Conservation (phyloP, 371 early-diverging fungal genomes). For the Actinomortierella ambigua region DNA sequence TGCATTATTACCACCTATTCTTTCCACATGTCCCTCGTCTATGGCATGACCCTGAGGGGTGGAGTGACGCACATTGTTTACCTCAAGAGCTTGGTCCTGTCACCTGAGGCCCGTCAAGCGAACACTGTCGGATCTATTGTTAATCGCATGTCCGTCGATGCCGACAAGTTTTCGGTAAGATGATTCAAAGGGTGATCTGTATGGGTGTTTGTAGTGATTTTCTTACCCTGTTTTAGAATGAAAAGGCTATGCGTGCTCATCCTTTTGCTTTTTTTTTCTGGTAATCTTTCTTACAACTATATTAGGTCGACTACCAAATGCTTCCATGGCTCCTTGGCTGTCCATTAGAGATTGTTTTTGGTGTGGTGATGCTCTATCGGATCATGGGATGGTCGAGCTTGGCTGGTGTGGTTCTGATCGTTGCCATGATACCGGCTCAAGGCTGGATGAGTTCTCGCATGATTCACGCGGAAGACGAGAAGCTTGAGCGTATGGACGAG, state of each 20-base stretch:
- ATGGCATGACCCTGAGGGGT: slow-evolving; percentile 35
- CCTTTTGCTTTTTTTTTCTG: no score
- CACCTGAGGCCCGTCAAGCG: slow-evolving; percentile 77
- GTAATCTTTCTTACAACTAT: no score
- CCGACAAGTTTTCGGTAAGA: slow-evolving; percentile 14
- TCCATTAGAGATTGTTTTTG: no score
- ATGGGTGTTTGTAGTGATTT: no score
- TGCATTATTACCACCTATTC: slow-evolving; percentile 1
- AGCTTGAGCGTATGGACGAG: slow-evolving; percentile 27
- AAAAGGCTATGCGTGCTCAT: no score
- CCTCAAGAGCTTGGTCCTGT: slow-evolving; percentile 81
- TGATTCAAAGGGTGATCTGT: no score
- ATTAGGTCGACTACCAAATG: no score
- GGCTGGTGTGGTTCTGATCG: slow-evolving; percentile 86
- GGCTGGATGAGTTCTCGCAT: slow-evolving; percentile 50
- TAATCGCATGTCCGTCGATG: slow-evolving; percentile 75
- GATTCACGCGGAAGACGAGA: slow-evolving; percentile 42
- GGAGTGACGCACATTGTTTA: slow-evolving; percentile 87
- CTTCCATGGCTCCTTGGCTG: no score
- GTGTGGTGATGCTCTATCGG: slow-evolving; percentile 65
- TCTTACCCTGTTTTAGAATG: no score
- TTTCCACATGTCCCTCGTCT: background rate
- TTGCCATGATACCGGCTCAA: slow-evolving; percentile 73
- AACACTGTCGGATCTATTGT: slow-evolving; percentile 80
- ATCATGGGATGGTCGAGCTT: slow-evolving; percentile 84